These are phyloP conservation scores for Porphyrellus cyaneotinctus DNA, from an alignment of 768 basidiomycete genomes.

Conservation along the genomic window DNA sequence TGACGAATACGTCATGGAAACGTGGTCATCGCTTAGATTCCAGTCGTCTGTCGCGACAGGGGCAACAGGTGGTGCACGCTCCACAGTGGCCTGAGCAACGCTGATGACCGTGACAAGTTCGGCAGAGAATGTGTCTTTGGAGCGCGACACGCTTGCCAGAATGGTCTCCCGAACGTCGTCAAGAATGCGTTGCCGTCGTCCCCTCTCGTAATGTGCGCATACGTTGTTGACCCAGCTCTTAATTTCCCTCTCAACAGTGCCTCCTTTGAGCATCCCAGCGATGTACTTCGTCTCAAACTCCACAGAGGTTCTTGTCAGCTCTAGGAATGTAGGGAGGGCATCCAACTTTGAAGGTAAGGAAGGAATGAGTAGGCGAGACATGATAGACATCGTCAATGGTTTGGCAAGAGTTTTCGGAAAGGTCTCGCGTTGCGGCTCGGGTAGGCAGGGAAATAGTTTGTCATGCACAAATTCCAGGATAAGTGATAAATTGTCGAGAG, in stretches of 20 bases:
- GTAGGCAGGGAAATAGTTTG: slow-evolving; percentile 55
- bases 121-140: slow-evolving; percentile 26
- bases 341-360: slow-evolving; percentile 64
- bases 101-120: slow-evolving; percentile 12
- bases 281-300: slow-evolving; percentile 61
- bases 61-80: neutral
- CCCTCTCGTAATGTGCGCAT: slow-evolving; percentile 73
- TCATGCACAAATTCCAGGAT: slow-evolving; percentile 61
- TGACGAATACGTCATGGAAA: slow-evolving; percentile 24
- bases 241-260: slow-evolving; percentile 48
- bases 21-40: slow-evolving; percentile 41
- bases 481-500: slow-evolving; percentile 51
- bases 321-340: slow-evolving; percentile 58
- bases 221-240: slow-evolving; percentile 67
- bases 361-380: slow-evolving; percentile 64
- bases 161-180: slow-evolving; percentile 58
- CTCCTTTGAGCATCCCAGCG: slow-evolving; percentile 46
- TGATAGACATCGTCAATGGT: slow-evolving; percentile 54
- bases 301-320: slow-evolving; percentile 53
- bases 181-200: slow-evolving; percentile 62
- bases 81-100: neutral
- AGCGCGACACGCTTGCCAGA: slow-evolving; percentile 24
- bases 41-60: slow-evolving; percentile 39
- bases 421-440: slow-evolving; percentile 38
- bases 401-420: slow-evolving; percentile 60